These are phyloP conservation scores for Datura wrightii DNA, from an alignment of 257 asterid genomes.

Conservation along the genomic window DNA sequence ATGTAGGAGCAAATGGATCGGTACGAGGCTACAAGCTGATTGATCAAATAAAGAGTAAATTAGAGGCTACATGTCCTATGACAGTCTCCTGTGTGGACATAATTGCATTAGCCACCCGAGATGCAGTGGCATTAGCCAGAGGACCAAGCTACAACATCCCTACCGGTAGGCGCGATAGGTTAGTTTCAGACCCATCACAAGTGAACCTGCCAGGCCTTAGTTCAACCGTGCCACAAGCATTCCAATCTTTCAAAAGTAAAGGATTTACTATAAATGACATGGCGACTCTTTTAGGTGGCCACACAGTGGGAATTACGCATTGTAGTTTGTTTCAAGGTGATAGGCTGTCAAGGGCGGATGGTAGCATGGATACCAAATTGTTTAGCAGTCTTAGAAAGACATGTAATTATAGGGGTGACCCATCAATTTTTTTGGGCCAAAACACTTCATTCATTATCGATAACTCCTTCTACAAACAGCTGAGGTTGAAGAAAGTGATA, in stretches of 20 bases:
- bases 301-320: slow-evolving; percentile 77
- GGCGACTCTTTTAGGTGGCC: slow-evolving; percentile 82
- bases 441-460: slow-evolving; percentile 63
- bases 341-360: slow-evolving; percentile 58
- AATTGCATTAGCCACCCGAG: slow-evolving; percentile 78
- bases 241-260: slow-evolving; percentile 49
- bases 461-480: slow-evolving; percentile 64
- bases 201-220: slow-evolving; percentile 71
- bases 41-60: slow-evolving; percentile 58
- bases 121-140: slow-evolving; percentile 69
- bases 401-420: slow-evolving; percentile 57
- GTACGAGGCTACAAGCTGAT: slow-evolving; percentile 62
- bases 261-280: slow-evolving; percentile 60
- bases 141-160: slow-evolving; percentile 62
- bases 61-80: slow-evolving; percentile 59
- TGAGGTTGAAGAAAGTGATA: slow-evolving; percentile 57
- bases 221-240: slow-evolving; percentile 42
- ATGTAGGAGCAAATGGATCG: slow-evolving; percentile 40
- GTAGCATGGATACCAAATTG: slow-evolving; percentile 60
- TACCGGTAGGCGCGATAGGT: slow-evolving; percentile 75
- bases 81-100: slow-evolving; percentile 81
- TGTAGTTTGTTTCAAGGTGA: slow-evolving; percentile 61
- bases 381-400: slow-evolving; percentile 45
- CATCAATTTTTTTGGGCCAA: slow-evolving; percentile 65
- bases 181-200: slow-evolving; percentile 45